Evolutionary conservation across 495 filamentous ascomycete genomes (phyloP), one percentile per base, ranked within the genome.

Genomic region (Hypoxylon trugodes): DNA sequence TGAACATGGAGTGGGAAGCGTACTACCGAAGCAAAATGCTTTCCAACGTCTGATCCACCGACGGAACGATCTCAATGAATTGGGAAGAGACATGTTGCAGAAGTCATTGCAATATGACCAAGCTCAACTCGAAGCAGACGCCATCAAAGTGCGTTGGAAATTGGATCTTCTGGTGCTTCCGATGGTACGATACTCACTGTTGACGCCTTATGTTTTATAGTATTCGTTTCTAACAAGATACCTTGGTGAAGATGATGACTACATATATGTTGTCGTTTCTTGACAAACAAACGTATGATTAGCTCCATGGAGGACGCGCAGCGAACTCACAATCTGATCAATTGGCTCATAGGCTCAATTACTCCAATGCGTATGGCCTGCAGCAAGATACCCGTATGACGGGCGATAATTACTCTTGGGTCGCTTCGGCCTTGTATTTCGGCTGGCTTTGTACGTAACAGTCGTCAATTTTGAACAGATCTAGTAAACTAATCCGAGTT

Each of bases 371-470:
- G 15, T 76, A 73, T 41, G 72, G 73, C 4, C 58, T 76, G 15
- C 68, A 73, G 48, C 45, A 40, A 22, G 70, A 72, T 45, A 71
- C 67, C 16, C 57, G 72, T n/a, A 69, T 73, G 69, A 62, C 40
- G 7, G 72, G 72, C 5, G 54, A 75, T 13, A 40, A 75, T 24
- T 73, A 74, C 45, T 73, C 69, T 10, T 75, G 73, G 71, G 69
- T 73, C 37, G 61, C 65, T 16, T 73, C 69, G 10, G 71, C 69
- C 4, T 51, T 72, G 13, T 75, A 73, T 36, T 71, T 74, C 30
- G 73, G 73, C 22, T 75, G 71, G 66, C 61, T 73, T 18, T 69
- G 67, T 69, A 53, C 46, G 66, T 47, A 18, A 32, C 6, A 30
- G 9, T 26, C 32, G 10, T 38, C 12, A 1, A 47, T 4, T 4